phyloP scores from a whole-genome alignment of 176 grass and related monocot genomes.

The Phoenix roebelenii region DNA sequence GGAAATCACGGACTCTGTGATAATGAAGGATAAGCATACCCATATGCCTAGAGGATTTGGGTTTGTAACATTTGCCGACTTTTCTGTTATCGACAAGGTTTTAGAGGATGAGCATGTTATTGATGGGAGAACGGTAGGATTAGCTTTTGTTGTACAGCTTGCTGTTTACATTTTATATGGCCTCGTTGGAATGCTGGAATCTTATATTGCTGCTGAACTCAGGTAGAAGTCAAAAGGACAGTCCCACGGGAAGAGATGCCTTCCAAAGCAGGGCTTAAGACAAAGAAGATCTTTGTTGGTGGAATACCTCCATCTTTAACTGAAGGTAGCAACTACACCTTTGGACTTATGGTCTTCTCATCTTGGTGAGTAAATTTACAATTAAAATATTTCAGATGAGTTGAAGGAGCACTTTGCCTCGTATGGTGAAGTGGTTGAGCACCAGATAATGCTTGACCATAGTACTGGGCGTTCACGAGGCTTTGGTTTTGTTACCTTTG shows the following conservation, averaged over 20 bases:
- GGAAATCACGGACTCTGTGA: constrained; percentile 81
- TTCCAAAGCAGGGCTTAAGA: constrained; percentile 71
- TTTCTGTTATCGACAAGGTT: constrained; percentile 83
- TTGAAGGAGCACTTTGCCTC: constrained; percentile 85
- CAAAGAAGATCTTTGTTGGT: constrained; percentile 94
- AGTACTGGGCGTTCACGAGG: constrained; percentile 83
- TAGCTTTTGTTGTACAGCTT: neutral
- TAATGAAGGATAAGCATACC: constrained; percentile 97
- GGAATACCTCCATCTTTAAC: constrained; percentile 78
- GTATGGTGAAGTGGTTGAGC: constrained; percentile 67
- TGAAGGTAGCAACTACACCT: constrained; percentile 52
- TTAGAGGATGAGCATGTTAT: constrained; percentile 84
- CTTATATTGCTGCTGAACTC: constrained; percentile 5
- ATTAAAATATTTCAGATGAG: constrained; percentile 42
- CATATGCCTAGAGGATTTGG: constrained; percentile 95
- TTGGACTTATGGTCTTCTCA: neutral
- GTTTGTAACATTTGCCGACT: constrained; percentile 93
- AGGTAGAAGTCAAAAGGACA: constrained; percentile 99
- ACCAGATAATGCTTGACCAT: constrained; percentile 98
- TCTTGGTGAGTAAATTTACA: neutral
- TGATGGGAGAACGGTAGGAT: constrained; percentile 68
- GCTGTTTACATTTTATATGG: neutral
- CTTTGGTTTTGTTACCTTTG: constrained; percentile 97
- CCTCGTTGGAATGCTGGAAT: too few relatives aligned
- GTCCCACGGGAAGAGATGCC: constrained; percentile 75